A percentile compares a stretch with the other conserved stretches of the same genome.
Conservation (phyloP, 1,284 basidiomycete genomes). For the Ustilago bromivora region DNA sequence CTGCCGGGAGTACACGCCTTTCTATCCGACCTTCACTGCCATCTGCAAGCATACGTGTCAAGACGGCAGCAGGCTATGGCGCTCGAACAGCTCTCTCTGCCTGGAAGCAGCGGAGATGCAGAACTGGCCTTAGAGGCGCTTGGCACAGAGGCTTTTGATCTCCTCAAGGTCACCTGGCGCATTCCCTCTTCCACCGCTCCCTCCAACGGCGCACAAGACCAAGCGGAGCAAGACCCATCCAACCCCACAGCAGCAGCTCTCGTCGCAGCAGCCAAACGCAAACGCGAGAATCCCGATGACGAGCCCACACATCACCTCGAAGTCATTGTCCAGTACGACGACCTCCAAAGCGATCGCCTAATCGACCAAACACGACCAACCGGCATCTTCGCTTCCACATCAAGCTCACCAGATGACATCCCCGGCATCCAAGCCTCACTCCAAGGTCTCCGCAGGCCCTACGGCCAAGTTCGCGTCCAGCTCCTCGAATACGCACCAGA, state of each 20-base stretch:
- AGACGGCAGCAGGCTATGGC: conserved; percentile 49
- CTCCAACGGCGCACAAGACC: not conserved
- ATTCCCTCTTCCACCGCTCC: conserved; percentile 22
- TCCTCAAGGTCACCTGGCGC: conserved; percentile 50
- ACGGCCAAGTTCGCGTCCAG: conserved; percentile 36
- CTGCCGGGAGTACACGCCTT: conserved; percentile 51
- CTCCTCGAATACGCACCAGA: conserved; percentile 45
- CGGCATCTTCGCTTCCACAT: conserved; percentile 11
- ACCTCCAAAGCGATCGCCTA: conserved; percentile 48
- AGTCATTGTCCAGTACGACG: conserved; percentile 38
- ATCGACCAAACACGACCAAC: conserved; percentile 38
- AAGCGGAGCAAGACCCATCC: conserved; percentile 7
- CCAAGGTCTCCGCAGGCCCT: conserved; percentile 25
- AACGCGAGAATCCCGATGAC: conserved; percentile 28
- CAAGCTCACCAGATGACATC: conserved; percentile 1
- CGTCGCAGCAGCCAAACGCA: conserved; percentile 26
- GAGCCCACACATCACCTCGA: conserved; percentile 29
- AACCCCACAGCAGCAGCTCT: conserved; percentile 25
- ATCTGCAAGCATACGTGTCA: conserved; percentile 54
- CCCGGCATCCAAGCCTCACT: conserved; percentile 1
- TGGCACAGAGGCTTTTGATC: conserved; percentile 47
- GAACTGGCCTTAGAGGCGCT: conserved; percentile 28
- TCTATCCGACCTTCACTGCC: conserved; percentile 45
- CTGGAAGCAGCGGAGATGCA: conserved; percentile 1
- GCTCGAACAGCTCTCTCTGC: conserved; percentile 32